These are phyloP conservation scores for Diaporthe helianthi DNA, from an alignment of 2,329 filamentous ascomycete species.

Conservation along the genomic window DNA sequence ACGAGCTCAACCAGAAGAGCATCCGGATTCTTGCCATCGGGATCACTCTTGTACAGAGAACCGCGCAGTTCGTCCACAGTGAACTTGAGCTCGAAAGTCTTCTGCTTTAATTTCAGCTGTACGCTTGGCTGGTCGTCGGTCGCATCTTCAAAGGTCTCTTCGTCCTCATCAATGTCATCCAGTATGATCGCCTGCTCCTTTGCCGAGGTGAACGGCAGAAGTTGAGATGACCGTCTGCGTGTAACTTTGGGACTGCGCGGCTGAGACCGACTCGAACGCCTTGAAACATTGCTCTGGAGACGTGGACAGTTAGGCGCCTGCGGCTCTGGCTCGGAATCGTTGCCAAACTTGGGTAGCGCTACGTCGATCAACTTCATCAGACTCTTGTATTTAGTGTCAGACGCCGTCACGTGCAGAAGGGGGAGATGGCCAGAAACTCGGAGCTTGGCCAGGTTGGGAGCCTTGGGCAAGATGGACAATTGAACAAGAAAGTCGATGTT, in stretches of 20 bases:
- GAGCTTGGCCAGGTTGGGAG: conserved; percentile 89
- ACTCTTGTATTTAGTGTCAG: conserved; percentile 95
- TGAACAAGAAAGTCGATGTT: conserved; percentile 98
- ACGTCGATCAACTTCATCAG: conserved; percentile 97
- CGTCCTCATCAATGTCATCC: conserved; percentile 74
- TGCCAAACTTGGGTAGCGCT: conserved; percentile 80
- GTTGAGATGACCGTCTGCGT: conserved; percentile 67
- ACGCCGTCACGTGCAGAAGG: conserved; percentile 88
- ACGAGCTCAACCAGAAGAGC: conserved; percentile 88
- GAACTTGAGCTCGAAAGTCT: conserved; percentile 96
- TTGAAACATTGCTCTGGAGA: conserved; percentile 54
- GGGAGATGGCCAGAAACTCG: conserved; percentile 91
- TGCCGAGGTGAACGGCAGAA: conserved; percentile 66
- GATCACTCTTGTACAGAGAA: conserved; percentile 87
- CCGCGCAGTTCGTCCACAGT: conserved; percentile 93
- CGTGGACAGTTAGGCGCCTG: conserved; percentile 53
- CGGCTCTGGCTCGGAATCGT: conserved; percentile 54
- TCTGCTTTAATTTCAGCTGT: conserved; percentile 79
- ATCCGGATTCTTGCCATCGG: conserved; percentile 77
- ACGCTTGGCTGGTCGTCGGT: conserved; percentile 62
- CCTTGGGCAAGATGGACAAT: conserved; percentile 95
- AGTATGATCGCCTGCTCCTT: conserved; percentile 78
- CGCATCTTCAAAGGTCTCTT: conserved; percentile 72
- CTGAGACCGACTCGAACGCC: conserved; percentile 36
- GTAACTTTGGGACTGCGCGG: conserved; percentile 42